Evolutionary conservation across 139 green algal genomes (phyloP), one percentile per base, ranked within the genome.

Genomic region (Coccomyxa sp.): DNA sequence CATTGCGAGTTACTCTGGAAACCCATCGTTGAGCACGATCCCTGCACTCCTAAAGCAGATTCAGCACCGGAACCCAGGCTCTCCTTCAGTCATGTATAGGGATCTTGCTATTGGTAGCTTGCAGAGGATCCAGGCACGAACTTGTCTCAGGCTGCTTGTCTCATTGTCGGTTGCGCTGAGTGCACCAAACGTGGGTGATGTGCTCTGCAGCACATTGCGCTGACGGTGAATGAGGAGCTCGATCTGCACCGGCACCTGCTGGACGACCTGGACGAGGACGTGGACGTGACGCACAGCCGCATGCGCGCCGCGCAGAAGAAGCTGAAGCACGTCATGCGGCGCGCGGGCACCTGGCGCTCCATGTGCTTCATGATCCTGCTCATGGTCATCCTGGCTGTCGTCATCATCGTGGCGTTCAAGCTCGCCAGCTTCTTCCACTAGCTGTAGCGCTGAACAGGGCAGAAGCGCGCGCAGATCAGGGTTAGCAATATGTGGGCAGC

Each of bases 221-320:
- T 93, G n/a, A 90, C 94, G 7, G 96, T 98, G 58, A 92, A 94
- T 35, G 93, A 98, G 80, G 94, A 98, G 86, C 81, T 95, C 6
- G 84, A 91, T 64, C 85, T 97, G 73, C 94, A 98, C 78, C 92
- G 91, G 12, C 81, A 87, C 31, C 84, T 98, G 83, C 87, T 98
- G 68, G 91, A 95, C 34, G 91, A 95, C 31, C 76, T 98, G 70
- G 92, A 95, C 8, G 91, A 96, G 18, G 90, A 94, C 10, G 88
- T 97, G 39, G 91, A 95, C 6, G 88, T 91, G 9, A 93, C 91
- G 0, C 83, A 93, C 39, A 89, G 68, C 35, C 82, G 89, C 18
- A 75, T 97, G 69, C 68, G 73, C 3, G 88, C 88, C 6, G 88
- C 89, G 16, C 90, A 89, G 35, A 88, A 85, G 69, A 82, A 85